Percentiles rank a stretch among this genome's conserved stretches.
Evolutionary conservation across 2,329 filamentous ascomycete genomes (phyloP).

Genomic region (Paecilomyces dactylethromorphus): DNA sequence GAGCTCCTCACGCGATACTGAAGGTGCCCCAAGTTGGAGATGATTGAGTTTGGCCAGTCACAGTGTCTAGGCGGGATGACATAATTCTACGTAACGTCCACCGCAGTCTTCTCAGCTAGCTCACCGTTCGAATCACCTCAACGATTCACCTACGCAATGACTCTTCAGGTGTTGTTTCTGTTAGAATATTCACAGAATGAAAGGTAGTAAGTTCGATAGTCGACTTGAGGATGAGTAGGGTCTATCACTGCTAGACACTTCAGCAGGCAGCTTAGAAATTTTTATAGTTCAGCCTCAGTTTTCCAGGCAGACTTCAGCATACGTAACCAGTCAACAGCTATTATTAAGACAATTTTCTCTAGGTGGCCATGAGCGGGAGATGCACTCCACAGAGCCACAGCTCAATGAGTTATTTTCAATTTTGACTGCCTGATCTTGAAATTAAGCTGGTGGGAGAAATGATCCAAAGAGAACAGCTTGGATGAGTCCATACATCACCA

Average conservation of each 20-base stretch:
- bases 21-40: neutral
- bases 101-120: neutral
- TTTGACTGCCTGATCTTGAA: neutral
- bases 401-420: neutral
- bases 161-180: neutral
- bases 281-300: neutral
- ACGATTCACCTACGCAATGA: neutral
- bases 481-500: conserved; percentile 74
- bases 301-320: neutral
- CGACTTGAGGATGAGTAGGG: neutral
- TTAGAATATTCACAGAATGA: neutral
- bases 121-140: neutral
- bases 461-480: conserved; percentile 81
- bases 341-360: neutral
- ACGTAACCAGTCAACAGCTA: neutral
- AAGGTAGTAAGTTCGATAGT: neutral
- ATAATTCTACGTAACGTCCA: conserved; percentile 20
- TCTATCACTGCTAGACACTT: neutral
- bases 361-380: neutral
- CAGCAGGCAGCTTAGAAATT: neutral
- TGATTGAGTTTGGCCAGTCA: conserved; percentile 2
- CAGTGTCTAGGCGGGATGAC: conserved; percentile 12
- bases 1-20: conserved; percentile 1
- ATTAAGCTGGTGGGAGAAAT: conserved; percentile 81
- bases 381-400: neutral